phyloP scores from a whole-genome alignment of 2,329 filamentous ascomycete species.

The Neobulgaria alba region DNA sequence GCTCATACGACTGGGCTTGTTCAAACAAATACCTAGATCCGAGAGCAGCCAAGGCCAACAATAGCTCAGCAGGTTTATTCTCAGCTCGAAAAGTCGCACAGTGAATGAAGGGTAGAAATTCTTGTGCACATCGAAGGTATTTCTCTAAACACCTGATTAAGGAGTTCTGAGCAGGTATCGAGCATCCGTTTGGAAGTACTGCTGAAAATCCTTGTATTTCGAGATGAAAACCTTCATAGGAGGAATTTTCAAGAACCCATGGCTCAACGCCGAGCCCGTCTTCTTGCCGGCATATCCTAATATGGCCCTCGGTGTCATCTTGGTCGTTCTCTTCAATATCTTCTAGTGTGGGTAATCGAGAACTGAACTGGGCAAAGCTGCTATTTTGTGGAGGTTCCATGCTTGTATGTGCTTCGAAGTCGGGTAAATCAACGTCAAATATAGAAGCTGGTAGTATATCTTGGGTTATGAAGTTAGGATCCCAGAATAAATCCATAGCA shows the following conservation, averaged over 20 bases:
- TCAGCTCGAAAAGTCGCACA: slow-evolving; percentile 55
- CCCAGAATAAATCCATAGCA: background rate
- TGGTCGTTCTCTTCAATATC: slow-evolving; percentile 2
- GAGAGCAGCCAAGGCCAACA: slow-evolving; percentile 59
- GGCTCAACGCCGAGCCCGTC: background rate
- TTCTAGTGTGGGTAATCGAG: slow-evolving; percentile 10
- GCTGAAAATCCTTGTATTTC: background rate
- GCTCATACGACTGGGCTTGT: slow-evolving; percentile 46
- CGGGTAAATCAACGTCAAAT: background rate
- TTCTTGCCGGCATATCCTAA: too few species aligned
- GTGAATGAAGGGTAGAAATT: slow-evolving; percentile 50
- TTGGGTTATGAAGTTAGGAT: background rate
- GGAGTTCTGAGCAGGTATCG: background rate
- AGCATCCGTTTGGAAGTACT: background rate
- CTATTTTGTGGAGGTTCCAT: background rate
- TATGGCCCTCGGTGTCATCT: background rate
- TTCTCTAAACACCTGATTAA: background rate
- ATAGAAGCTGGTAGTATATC: background rate
- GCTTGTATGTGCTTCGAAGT: background rate
- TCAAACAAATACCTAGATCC: slow-evolving; percentile 60
- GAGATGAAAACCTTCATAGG: background rate
- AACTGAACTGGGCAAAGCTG: slow-evolving; percentile 9
- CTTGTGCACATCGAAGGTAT: background rate
- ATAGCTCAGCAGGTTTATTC: slow-evolving; percentile 58
- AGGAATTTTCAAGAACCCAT: background rate